Conservation (phyloP, 768 basidiomycete species). For the Macrocybe gigantea region DNA sequence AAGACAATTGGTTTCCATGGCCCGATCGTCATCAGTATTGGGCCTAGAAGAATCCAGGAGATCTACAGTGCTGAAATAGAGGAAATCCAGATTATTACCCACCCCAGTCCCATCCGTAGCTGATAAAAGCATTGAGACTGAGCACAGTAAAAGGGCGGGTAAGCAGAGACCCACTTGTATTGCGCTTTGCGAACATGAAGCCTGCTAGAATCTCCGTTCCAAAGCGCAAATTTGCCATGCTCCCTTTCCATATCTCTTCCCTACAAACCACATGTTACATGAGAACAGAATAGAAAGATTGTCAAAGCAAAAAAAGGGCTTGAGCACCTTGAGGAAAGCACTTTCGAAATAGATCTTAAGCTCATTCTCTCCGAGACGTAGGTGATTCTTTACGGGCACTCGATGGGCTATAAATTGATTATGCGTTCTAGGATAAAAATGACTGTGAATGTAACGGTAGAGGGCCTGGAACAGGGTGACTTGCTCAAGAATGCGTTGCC, state of each 20-base stretch:
- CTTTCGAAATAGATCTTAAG: conserved; percentile 69
- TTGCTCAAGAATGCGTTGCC: conserved; percentile 57
- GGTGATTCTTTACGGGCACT: conserved; percentile 44
- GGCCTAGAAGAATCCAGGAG: conserved; percentile 39
- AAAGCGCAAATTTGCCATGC: conserved; percentile 55
- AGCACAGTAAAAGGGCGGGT: not conserved
- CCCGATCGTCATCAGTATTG: conserved; percentile 79
- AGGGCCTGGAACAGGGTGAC: conserved; percentile 8
- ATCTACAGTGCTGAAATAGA: not conserved
- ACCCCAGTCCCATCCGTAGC: conserved; percentile 94
- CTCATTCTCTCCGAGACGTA: conserved; percentile 57
- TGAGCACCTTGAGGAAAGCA: conserved; percentile 58
- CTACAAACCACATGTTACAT: conserved; percentile 21
- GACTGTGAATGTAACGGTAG: not conserved
- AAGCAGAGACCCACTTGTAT: conserved; percentile 58
- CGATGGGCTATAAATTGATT: conserved; percentile 85
- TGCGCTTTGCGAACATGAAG: conserved; percentile 91
- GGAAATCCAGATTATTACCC: conserved; percentile 5
- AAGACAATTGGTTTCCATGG: conserved; percentile 82
- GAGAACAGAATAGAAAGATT: not conserved
- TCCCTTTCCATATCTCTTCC: conserved; percentile 70
- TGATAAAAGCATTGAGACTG: conserved; percentile 18
- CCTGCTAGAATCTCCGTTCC: conserved; percentile 92
- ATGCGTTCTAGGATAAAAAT: conserved; percentile 15
- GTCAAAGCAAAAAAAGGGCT: not conserved